phyloP scores from a whole-genome alignment of 202 grass and related monocot genomes.

The Carex arenaria region DNA sequence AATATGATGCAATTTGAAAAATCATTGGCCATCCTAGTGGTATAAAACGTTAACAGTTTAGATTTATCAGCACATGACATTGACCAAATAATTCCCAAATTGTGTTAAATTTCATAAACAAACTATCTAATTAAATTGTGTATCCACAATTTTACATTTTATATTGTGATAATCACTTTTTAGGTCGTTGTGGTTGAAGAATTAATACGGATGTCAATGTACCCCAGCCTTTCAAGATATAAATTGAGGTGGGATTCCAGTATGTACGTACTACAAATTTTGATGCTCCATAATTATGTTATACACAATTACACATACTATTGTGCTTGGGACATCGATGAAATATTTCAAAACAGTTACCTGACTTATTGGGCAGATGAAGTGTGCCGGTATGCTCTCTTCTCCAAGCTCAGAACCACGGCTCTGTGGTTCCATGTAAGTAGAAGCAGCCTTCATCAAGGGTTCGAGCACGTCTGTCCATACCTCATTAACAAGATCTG shows the following conservation, averaged over 20 bases:
- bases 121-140: background rate
- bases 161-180: background rate
- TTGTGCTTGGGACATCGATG: too few relatives aligned
- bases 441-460: too few relatives aligned
- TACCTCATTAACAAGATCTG: conserved; percentile 11
- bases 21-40: background rate
- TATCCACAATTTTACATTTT: background rate
- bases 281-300: too few relatives aligned
- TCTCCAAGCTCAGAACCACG: too few relatives aligned
- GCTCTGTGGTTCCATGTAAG: too few relatives aligned
- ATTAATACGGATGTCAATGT: background rate
- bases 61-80: background rate
- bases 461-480: too few relatives aligned
- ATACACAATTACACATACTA: too few relatives aligned
- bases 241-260: too few relatives aligned
- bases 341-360: conserved; percentile 19
- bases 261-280: too few relatives aligned
- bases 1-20: background rate
- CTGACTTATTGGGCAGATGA: conserved; percentile 52
- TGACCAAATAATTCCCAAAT: background rate
- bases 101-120: background rate
- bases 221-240: background rate
- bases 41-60: background rate
- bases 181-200: background rate
- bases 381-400: too few relatives aligned